These are phyloP conservation scores for Lactarius hengduanensis DNA, from an alignment of 768 basidiomycete species.

Conservation along the genomic window DNA sequence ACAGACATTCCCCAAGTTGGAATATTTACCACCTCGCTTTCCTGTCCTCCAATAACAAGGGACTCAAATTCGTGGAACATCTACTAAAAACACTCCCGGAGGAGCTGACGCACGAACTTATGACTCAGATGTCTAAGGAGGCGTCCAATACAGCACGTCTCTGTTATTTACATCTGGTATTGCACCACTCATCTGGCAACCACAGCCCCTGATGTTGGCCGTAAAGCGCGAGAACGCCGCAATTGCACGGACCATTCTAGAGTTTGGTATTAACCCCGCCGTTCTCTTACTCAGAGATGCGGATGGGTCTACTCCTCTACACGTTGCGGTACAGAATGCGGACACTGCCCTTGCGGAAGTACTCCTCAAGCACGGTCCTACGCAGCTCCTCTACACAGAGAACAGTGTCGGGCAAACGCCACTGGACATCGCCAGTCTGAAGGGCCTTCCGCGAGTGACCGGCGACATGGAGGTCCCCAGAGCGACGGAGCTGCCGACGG, in stretches of 20 bases:
- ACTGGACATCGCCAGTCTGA: constrained; percentile 31
- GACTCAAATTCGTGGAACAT: constrained; percentile 40
- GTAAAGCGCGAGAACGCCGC: constrained; percentile 39
- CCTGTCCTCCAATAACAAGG: constrained; percentile 31
- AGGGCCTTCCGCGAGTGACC: constrained; percentile 17
- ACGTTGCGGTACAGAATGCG: constrained; percentile 43
- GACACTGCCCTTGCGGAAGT: constrained; percentile 39
- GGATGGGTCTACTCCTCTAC: constrained; percentile 51
- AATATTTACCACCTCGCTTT: constrained; percentile 57
- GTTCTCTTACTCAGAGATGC: constrained; percentile 43
- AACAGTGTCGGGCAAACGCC: constrained; percentile 41
- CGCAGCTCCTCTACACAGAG: constrained; percentile 46
- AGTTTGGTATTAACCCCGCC: constrained; percentile 40
- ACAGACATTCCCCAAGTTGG: constrained; percentile 39
- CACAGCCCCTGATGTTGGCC: constrained; percentile 55
- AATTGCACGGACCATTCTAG: constrained; percentile 37
- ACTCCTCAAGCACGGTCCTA: constrained; percentile 41
- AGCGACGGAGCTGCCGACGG: background rate
- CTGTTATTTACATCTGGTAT: background rate
- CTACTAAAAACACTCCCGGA: constrained; percentile 51
- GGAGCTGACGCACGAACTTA: constrained; percentile 45
- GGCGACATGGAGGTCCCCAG: background rate
- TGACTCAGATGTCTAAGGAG: constrained; percentile 47
- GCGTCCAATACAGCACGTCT: constrained; percentile 46
- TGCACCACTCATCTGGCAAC: constrained; percentile 5